phyloP scores from a whole-genome alignment of 2,329 filamentous ascomycete genomes.

The Xylariaceae sp. region DNA sequence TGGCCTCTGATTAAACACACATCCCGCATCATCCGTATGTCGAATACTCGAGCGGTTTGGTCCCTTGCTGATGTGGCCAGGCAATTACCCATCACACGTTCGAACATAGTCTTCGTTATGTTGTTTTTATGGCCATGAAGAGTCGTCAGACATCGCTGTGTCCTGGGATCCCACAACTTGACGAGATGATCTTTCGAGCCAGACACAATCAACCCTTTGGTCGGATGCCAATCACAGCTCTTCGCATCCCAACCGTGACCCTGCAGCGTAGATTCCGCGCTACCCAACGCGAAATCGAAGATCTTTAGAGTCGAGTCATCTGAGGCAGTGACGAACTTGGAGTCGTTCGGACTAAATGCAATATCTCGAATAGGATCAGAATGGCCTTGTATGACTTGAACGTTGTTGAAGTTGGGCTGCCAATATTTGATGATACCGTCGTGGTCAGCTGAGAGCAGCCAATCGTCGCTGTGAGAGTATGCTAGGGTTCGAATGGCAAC shows the following conservation, averaged over 20 bases:
- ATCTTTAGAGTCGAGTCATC: constrained; percentile 94
- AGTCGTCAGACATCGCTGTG: constrained; percentile 83
- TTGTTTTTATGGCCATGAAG: constrained; percentile 97
- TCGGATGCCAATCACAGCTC: constrained; percentile 94
- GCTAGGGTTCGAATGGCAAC: constrained; percentile 75
- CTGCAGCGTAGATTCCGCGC: constrained; percentile 76
- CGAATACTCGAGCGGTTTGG: constrained; percentile 88
- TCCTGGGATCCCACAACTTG: constrained; percentile 97
- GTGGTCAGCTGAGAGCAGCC: constrained; percentile 93
- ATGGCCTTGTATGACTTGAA: constrained; percentile 90
- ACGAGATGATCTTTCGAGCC: constrained; percentile 97
- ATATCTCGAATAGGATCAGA: constrained; percentile 85
- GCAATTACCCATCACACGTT: constrained; percentile 76
- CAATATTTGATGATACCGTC: constrained; percentile 97
- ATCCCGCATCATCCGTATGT: constrained; percentile 97
- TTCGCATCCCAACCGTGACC: constrained; percentile 99
- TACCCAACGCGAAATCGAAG: constrained; percentile 87
- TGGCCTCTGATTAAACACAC: constrained; percentile 90
- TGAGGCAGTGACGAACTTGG: constrained; percentile 93
- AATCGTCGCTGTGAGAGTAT: constrained; percentile 95
- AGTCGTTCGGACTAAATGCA: constrained; percentile 88
- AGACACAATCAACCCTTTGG: constrained; percentile 88
- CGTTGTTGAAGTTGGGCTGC: constrained; percentile 99
- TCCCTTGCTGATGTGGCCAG: constrained; percentile 91
- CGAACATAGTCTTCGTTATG: constrained; percentile 88